These are phyloP conservation scores for Vicia faba DNA, from an alignment of 306 rosid genomes.

Conservation along the genomic window DNA sequence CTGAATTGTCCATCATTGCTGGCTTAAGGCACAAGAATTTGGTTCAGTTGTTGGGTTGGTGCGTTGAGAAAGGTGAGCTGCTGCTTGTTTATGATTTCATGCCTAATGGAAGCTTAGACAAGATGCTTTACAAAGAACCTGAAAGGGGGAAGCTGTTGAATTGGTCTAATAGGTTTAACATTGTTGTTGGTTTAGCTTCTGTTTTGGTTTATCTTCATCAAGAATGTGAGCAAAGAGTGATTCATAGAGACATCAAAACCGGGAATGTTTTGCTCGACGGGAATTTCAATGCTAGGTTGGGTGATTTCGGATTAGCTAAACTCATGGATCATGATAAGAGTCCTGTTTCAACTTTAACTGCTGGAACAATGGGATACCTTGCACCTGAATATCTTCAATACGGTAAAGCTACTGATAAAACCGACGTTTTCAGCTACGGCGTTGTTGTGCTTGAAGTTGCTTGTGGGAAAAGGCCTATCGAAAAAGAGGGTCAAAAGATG, in stretches of 20 bases:
- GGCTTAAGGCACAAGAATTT: constrained; percentile 32
- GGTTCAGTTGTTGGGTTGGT: constrained; percentile 30
- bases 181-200: constrained; percentile 75
- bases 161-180: constrained; percentile 65
- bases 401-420: constrained; percentile 81
- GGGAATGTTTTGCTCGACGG: constrained; percentile 69
- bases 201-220: constrained; percentile 70
- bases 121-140: constrained; percentile 53
- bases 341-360: constrained; percentile 75
- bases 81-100: constrained; percentile 31
- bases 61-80: constrained; percentile 27
- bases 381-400: constrained; percentile 86
- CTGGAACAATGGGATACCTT: constrained; percentile 84
- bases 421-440: constrained; percentile 62
- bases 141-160: constrained; percentile 38
- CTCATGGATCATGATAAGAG: constrained; percentile 90
- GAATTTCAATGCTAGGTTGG: constrained; percentile 57
- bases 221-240: constrained; percentile 79
- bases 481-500: constrained; percentile 37
- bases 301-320: constrained; percentile 86
- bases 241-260: constrained; percentile 77
- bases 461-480: constrained; percentile 47
- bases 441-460: constrained; percentile 48
- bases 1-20: constrained; percentile 34
- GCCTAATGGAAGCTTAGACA: constrained; percentile 32